Evolutionary conservation across 2,329 filamentous ascomycete genomes (phyloP), one percentile per base, ranked within the genome.

Genomic region (Fusarium begoniae): DNA sequence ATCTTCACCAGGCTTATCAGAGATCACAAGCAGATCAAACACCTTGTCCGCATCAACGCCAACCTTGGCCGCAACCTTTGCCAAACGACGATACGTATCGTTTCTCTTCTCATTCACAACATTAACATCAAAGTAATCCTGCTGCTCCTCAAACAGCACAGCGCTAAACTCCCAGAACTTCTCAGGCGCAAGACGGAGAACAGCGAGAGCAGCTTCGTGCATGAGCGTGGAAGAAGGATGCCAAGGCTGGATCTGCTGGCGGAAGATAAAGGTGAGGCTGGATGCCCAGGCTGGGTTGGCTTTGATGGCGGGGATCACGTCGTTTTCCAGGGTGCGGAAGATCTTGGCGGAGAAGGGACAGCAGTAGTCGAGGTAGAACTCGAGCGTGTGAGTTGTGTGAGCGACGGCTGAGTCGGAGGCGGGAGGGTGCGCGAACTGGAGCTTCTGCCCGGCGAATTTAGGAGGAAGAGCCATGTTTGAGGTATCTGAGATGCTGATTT

Each of bases 171-270:
- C 86, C 91, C 92, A 97, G 87, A 97, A 98, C 75, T 90, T 91
- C 24, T 87, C 85, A 0, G 93, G 92, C 6, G 90, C 85, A 12
- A 94, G 82, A 58, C 88, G 89, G 76, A 96, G 87, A 3, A 98
- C 94, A 6, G 95, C 96, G 38, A 94, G 89, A 8, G 87, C 95
- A 38, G 95, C 93, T 87, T 98, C 96, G 85, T 96, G 94, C 63
- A 90, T 87, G 17, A 95, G 87, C 12, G 93, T 95, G 45, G 91
- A 95, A 26, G 93, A 94, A 4, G 96, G 96, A 84, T 98, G 95
- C 96, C 96, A 98, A 20, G 95, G 94, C 85, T 98, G 95, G 79
- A 98, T 90, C 81, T 98, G 95, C 81, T 96, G 95, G 56, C 95
- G 92, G 87, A 98, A 94, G 79, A 98, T 89, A 76, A 97, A 87